These are phyloP conservation scores for Lipomyces japonicus DNA, from an alignment of 805 yeast genomes.

Conservation along the genomic window DNA sequence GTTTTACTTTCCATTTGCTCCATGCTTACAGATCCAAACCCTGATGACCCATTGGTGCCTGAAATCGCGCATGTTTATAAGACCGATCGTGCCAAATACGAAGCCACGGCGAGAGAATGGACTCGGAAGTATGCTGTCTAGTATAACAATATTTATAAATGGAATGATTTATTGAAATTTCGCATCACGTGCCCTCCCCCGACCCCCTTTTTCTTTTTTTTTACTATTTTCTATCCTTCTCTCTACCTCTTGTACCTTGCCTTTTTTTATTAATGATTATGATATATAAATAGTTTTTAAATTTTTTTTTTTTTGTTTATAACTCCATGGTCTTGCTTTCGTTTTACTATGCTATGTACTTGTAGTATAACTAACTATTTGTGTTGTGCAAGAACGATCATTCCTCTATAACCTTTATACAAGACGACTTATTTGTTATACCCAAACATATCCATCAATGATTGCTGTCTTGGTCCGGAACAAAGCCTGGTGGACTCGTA, in stretches of 20 bases:
- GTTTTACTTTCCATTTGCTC: conserved; percentile 93
- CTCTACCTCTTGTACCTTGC: background rate
- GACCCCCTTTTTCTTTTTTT: background rate
- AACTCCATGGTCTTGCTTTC: background rate
- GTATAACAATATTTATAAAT: conserved; percentile 5
- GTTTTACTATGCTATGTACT: background rate
- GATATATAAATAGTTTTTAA: background rate
- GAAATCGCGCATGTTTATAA: conserved; percentile 96
- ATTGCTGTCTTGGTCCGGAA: no score
- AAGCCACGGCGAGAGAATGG: conserved; percentile 98
- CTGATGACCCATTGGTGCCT: conserved; percentile 98
- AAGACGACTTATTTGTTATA: no score
- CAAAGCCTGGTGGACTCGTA: no score
- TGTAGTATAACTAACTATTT: no score
- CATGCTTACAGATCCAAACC: conserved; percentile 93
- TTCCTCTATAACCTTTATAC: no score
- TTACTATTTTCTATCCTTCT: background rate
- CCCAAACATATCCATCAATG: no score
- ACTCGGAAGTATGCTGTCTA: conserved; percentile 95
- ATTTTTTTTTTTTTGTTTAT: conserved; percentile 1
- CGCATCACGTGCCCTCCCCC: background rate
- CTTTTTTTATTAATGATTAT: background rate
- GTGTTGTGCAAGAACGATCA: conserved; percentile 16
- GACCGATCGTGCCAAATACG: conserved; percentile 89
- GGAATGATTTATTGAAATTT: background rate